Evolutionary conservation across 1,139 yeast species (phyloP), one percentile per base, ranked within the genome.

Genomic region (Diutina pseudorugosa): DNA sequence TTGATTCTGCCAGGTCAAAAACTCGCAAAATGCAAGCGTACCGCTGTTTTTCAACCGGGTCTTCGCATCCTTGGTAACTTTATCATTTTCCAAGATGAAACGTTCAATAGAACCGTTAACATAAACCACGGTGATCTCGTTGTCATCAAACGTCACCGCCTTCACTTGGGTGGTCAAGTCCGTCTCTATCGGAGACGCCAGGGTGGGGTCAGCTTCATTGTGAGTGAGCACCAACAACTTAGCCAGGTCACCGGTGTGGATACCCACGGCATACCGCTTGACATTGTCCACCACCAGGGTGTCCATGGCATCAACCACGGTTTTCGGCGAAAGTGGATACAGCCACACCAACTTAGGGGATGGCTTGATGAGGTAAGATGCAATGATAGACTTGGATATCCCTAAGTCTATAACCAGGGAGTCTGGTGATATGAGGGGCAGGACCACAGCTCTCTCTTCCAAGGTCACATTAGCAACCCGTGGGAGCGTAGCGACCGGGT

Each of bases 311-410:
- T 71, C 71, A 21, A 84, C 76, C 0, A 68, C 57, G 27, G 80
- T 72, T 12, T 77, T 73, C 4, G 93, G 93, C 4, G 89, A 77
- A 44, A 86, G 72, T 4, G 93, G 80, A 61, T 79, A 76, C 0
- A 89, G 81, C 85, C 93, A 85, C 47, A 81, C 70, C 59, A 87
- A 70, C 61, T 81, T 85, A 14, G 96, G 96, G 12, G 94, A 81
- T 41, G 96, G 96, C 59, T 80, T 81, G 52, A 87, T 75, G 40
- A 85, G 71, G 62, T 83, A 85, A 54, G 83, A 79, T 19, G 88
- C 80, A 52, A 90, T 73, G 53, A 85, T 81, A 48, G 94, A 85
- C 55, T 87, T 89, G 25, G 94, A 83, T 41, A 88, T 76, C 50
- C 90, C 95, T 44, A 88, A 66, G 60, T 82, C 81, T 41, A 74